These are phyloP conservation scores for Tetrapyrgos nigripes DNA, from an alignment of 1,284 basidiomycete genomes.

Conservation along the genomic window DNA sequence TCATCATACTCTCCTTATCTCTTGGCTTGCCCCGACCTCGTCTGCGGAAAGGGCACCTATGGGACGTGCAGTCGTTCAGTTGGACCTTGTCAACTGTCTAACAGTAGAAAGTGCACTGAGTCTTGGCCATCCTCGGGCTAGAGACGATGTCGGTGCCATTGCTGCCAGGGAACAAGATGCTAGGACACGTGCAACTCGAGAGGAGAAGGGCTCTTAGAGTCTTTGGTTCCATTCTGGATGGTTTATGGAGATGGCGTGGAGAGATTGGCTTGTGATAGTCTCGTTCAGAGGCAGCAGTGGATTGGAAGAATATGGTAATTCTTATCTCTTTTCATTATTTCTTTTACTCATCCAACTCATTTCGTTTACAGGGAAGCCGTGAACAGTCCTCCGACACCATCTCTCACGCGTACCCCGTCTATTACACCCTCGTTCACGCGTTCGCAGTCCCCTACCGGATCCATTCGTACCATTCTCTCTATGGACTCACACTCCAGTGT, in stretches of 20 bases:
- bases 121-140: constrained; percentile 76
- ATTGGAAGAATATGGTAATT: constrained; percentile 85
- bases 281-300: constrained; percentile 86
- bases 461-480: constrained; percentile 72
- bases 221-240: constrained; percentile 87
- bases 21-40: constrained; percentile 76
- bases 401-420: constrained; percentile 33
- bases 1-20: constrained; percentile 78
- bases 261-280: constrained; percentile 81
- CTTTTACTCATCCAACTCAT: constrained; percentile 8
- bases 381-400: constrained; percentile 42
- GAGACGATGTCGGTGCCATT: constrained; percentile 84
- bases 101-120: constrained; percentile 83
- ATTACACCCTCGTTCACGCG: constrained; percentile 14
- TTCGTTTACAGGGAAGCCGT: constrained; percentile 65
- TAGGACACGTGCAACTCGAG: constrained; percentile 26
- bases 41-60: constrained; percentile 14
- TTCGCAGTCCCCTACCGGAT: constrained; percentile 72
- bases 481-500: constrained; percentile 49
- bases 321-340: constrained; percentile 18
- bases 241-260: constrained; percentile 89
- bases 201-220: constrained; percentile 64
- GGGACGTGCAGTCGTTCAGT: constrained; percentile 78
- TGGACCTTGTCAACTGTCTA: constrained; percentile 84
- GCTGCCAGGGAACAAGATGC: constrained; percentile 70